Conservation (phyloP, 2,329 filamentous ascomycete genomes). For the Fusarium musae region DNA sequence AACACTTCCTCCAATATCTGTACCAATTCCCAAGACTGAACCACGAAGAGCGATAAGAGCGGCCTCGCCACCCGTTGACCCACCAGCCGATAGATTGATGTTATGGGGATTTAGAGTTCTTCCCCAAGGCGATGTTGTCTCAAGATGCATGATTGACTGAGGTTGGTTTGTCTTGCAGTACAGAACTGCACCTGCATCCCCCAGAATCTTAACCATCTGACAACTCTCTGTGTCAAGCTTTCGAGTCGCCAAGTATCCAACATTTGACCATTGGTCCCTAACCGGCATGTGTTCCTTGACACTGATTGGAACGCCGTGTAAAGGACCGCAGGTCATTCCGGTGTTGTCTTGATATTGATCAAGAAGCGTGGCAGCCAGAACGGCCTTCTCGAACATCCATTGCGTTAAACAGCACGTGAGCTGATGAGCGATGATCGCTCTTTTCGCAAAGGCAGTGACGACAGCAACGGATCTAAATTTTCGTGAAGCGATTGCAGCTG, state of each 20-base stretch:
- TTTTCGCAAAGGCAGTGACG: constrained; percentile 62
- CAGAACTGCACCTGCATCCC: constrained; percentile 63
- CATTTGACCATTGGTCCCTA: constrained; percentile 58
- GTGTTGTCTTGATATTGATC: constrained; percentile 55
- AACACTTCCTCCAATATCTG: constrained; percentile 53
- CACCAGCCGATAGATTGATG: constrained; percentile 67
- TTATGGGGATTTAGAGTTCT: constrained; percentile 71
- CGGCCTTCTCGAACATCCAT: constrained; percentile 60
- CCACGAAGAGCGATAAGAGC: constrained; percentile 53
- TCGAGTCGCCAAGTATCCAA: constrained; percentile 63
- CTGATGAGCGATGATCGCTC: constrained; percentile 66
- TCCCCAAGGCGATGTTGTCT: constrained; percentile 69
- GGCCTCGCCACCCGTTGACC: constrained; percentile 68
- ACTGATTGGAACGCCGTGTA: constrained; percentile 43
- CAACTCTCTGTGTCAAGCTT: constrained; percentile 61
- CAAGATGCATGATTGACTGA: constrained; percentile 63
- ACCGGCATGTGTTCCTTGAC: constrained; percentile 66
- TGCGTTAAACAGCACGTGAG: constrained; percentile 63
- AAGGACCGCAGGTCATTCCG: constrained; percentile 42
- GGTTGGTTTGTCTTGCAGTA: constrained; percentile 69
- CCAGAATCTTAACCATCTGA: constrained; percentile 66
- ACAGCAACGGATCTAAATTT: constrained; percentile 54
- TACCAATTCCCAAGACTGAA: constrained; percentile 52
- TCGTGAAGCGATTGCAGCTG: constrained; percentile 50
- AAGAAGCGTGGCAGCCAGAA: constrained; percentile 53